Conservation (phyloP, 768 basidiomycete genomes). For the Lactarius vividus region DNA sequence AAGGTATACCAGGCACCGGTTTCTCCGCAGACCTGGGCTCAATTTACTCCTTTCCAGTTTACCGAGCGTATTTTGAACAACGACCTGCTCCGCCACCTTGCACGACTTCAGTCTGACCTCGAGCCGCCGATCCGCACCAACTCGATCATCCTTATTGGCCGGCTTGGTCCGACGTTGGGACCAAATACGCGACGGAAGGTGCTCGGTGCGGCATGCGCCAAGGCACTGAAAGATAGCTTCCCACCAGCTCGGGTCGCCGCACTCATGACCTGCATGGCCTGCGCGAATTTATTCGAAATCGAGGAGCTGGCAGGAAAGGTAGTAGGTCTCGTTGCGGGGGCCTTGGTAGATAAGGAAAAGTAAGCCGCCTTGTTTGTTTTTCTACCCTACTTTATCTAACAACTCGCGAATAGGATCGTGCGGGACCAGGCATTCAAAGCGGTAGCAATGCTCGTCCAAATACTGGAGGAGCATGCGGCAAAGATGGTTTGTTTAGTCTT, state of each 20-base stretch:
- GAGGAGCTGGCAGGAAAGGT: conserved; percentile 91
- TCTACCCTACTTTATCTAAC: conserved; percentile 1
- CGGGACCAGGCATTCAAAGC: conserved; percentile 97
- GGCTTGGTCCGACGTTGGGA: conserved; percentile 81
- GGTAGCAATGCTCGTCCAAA: conserved; percentile 82
- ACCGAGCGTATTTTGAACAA: conserved; percentile 93
- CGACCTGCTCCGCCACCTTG: conserved; percentile 88
- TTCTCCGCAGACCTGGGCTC: neutral
- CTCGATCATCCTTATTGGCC: conserved; percentile 92
- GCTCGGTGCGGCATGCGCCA: conserved; percentile 91
- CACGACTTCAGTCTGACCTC: conserved; percentile 87
- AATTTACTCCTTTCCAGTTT: conserved; percentile 47
- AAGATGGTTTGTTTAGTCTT: conserved; percentile 62
- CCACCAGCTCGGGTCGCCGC: conserved; percentile 93
- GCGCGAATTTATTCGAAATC: conserved; percentile 81
- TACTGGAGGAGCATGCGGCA: conserved; percentile 72
- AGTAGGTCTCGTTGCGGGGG: conserved; percentile 77
- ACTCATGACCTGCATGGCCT: conserved; percentile 94
- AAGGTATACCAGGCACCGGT: conserved; percentile 52
- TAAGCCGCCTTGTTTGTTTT: conserved; percentile 36
- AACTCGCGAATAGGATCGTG: conserved; percentile 57
- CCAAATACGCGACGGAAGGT: conserved; percentile 93
- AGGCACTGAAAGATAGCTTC: conserved; percentile 87
- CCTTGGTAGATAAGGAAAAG: conserved; percentile 93
- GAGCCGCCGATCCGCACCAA: conserved; percentile 97